These are phyloP conservation scores for Scedosporium apiospermum DNA, from an alignment of 2,329 filamentous ascomycete genomes.

Conservation along the genomic window DNA sequence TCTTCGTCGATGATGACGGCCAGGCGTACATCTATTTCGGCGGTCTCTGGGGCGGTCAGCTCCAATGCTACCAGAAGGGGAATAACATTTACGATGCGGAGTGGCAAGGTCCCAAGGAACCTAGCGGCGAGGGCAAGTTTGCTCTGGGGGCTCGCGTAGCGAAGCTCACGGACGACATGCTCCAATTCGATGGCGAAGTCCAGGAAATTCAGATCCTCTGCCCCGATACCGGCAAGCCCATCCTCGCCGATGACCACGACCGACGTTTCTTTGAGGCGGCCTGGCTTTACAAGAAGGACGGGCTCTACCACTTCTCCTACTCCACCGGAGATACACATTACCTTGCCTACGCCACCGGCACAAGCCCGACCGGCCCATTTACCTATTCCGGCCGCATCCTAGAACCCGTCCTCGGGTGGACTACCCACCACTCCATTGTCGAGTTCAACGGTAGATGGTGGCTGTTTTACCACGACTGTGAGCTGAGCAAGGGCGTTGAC, in stretches of 20 bases:
- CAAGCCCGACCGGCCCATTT: conserved; percentile 60
- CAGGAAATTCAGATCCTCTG: conserved; percentile 56
- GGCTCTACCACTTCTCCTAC: conserved; percentile 66
- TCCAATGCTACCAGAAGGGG: conserved; percentile 62
- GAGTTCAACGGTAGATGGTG: conserved; percentile 65
- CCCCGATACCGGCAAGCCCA: conserved; percentile 45
- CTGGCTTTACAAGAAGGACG: conserved; percentile 66
- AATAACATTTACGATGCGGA: conserved; percentile 43
- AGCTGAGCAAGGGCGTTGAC: conserved; percentile 57
- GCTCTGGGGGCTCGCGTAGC: conserved; percentile 62
- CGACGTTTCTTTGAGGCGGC: conserved; percentile 72
- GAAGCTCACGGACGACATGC: conserved; percentile 56
- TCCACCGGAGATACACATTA: conserved; percentile 72
- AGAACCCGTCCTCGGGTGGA: conserved; percentile 72
- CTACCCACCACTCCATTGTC: conserved; percentile 70
- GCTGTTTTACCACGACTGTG: conserved; percentile 68
- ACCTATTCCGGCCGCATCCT: conserved; percentile 62
- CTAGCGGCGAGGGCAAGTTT: conserved; percentile 39
- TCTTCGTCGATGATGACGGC: conserved; percentile 53
- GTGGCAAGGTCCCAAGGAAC: conserved; percentile 49
- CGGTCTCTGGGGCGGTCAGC: conserved; percentile 71
- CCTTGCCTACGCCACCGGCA: conserved; percentile 58
- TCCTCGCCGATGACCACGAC: conserved; percentile 60
- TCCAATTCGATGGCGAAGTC: conserved; percentile 43
- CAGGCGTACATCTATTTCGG: conserved; percentile 54